These are phyloP conservation scores for Misopates orontium DNA, from an alignment of 257 asterid genomes.

Conservation along the genomic window DNA sequence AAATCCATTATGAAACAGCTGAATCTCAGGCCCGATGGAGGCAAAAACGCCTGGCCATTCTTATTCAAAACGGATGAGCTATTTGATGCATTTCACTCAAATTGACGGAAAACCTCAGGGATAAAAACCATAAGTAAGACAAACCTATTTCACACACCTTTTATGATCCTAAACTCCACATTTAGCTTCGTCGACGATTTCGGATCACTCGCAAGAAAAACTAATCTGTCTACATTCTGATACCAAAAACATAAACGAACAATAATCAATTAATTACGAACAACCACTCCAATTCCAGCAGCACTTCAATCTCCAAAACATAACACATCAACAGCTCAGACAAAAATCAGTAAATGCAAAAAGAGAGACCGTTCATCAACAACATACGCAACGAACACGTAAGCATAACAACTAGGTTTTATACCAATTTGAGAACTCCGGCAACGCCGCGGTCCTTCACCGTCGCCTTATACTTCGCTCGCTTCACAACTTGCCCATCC, in stretches of 20 bases:
- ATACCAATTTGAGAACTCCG: constrained; percentile 81
- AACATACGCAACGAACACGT: no score
- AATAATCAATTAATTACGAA: neutral
- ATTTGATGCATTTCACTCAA: neutral
- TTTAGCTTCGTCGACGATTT: constrained; percentile 64
- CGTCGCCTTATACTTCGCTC: constrained; percentile 70
- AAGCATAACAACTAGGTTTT: constrained; percentile 15
- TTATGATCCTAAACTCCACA: constrained; percentile 74
- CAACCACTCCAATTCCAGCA: constrained; percentile 7
- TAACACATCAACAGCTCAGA: neutral
- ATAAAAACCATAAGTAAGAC: constrained; percentile 7
- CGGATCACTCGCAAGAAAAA: constrained; percentile 69
- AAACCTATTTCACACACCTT: constrained; percentile 45
- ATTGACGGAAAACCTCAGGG: constrained; percentile 10
- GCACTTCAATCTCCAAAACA: constrained; percentile 9
- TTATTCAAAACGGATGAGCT: neutral
- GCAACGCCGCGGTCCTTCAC: constrained; percentile 73
- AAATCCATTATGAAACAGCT: neutral
- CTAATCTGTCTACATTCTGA: constrained; percentile 61
- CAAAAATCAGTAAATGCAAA: neutral
- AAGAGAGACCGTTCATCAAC: no score
- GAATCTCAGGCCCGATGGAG: constrained; percentile 5
- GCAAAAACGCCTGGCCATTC: neutral
- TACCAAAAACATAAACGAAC: constrained; percentile 26
- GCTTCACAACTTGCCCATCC: constrained; percentile 70